A percentile compares a stretch with the other conserved stretches of the same genome.
Evolutionary conservation across 2,329 filamentous ascomycete genomes (phyloP).

Genomic region (Botrytis paeoniae): DNA sequence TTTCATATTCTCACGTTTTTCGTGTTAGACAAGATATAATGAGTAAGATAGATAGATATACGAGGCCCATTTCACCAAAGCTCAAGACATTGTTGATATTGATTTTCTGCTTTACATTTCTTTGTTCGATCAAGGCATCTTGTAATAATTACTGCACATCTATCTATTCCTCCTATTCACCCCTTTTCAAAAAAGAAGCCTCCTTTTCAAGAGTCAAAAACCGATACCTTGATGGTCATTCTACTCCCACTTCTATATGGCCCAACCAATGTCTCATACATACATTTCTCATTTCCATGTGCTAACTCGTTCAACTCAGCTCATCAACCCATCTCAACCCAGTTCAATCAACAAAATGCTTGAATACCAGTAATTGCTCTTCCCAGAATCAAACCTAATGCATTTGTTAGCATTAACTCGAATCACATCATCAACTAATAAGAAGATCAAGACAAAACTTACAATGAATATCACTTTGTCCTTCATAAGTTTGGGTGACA

Average conservation of each 20-base stretch:
- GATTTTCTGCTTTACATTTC: background rate
- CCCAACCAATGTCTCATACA: background rate
- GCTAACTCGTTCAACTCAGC: background rate
- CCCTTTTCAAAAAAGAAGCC: background rate
- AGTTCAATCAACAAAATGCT: constrained; percentile 58
- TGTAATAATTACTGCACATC: background rate
- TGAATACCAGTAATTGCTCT: constrained; percentile 72
- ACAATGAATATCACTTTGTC: constrained; percentile 90
- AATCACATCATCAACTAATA: background rate
- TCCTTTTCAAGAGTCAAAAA: background rate
- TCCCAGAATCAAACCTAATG: constrained; percentile 63
- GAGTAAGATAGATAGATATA: background rate
- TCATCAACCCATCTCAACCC: background rate
- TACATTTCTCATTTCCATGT: background rate
- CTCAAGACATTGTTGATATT: background rate
- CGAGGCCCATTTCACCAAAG: background rate
- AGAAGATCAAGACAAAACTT: constrained; percentile 20
- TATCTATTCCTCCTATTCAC: background rate
- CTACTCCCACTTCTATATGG: background rate
- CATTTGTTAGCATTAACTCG: constrained; percentile 33
- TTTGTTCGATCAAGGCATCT: background rate
- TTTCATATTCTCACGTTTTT: background rate
- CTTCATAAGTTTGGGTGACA: constrained; percentile 97
- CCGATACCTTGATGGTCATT: background rate
- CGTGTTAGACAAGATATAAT: background rate